A percentile compares a stretch with the other conserved stretches of the same genome.
Evolutionary conservation across 1,284 basidiomycete genomes (phyloP).

Genomic region (Naganishia liquefaciens): DNA sequence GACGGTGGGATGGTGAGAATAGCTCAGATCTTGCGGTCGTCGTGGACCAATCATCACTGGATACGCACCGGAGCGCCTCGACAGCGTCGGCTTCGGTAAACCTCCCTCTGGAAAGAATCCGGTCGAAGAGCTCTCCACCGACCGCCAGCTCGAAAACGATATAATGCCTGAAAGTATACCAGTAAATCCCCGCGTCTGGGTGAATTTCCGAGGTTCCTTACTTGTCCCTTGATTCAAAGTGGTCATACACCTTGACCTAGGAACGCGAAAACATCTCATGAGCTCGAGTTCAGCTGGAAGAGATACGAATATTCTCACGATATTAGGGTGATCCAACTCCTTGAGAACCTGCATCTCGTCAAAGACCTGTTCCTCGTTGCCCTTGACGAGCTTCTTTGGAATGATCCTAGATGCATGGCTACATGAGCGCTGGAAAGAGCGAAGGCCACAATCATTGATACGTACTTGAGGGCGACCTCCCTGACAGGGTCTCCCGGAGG

Average conservation of each 20-base stretch:
- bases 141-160: slow-evolving; percentile 86
- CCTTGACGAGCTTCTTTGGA: slow-evolving; percentile 86
- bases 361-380: slow-evolving; percentile 79
- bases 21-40: slow-evolving; percentile 1
- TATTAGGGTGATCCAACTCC: slow-evolving; percentile 82
- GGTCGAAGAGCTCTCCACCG: slow-evolving; percentile 86
- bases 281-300: slow-evolving; percentile 7
- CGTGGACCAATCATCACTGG: neutral
- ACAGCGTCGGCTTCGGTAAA: slow-evolving; percentile 88
- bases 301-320: slow-evolving; percentile 58
- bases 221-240: slow-evolving; percentile 86
- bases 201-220: slow-evolving; percentile 37
- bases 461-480: slow-evolving; percentile 70
- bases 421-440: no score
- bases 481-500: slow-evolving; percentile 56
- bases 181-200: no score
- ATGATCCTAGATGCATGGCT: no score
- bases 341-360: slow-evolving; percentile 86
- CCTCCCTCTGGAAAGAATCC: slow-evolving; percentile 76
- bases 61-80: slow-evolving; percentile 62
- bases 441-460: slow-evolving; percentile 2
- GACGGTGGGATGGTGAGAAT: neutral
- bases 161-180: slow-evolving; percentile 62
- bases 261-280: slow-evolving; percentile 27
- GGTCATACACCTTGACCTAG: slow-evolving; percentile 87